Conservation (phyloP, 257 asterid species). For the Echium plantagineum region DNA sequence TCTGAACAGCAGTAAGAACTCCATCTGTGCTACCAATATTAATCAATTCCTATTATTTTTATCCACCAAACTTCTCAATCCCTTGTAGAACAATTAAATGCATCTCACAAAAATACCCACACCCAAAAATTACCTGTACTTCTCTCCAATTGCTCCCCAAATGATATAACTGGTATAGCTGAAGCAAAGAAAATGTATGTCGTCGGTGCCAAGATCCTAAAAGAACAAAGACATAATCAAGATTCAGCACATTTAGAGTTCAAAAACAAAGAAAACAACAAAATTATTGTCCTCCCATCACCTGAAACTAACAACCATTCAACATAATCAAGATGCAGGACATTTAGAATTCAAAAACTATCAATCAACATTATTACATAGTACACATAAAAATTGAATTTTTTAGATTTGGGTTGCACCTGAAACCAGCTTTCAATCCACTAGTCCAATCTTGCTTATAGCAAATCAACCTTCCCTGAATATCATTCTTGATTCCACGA, state of each 20-base stretch:
- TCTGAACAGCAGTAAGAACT: constrained; percentile 16
- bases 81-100: neutral
- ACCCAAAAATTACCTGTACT: neutral
- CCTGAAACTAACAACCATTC: too few relatives aligned
- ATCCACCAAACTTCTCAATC: neutral
- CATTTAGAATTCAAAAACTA: too few relatives aligned
- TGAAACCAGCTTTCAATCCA: neutral
- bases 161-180: neutral
- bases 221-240: too few relatives aligned
- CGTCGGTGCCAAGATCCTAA: neutral
- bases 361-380: too few relatives aligned
- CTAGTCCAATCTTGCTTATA: neutral
- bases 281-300: too few relatives aligned
- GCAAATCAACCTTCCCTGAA: neutral
- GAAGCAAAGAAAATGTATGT: neutral
- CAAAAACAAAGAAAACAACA: too few relatives aligned
- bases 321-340: too few relatives aligned
- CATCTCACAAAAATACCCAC: neutral
- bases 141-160: neutral
- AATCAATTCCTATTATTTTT: neutral
- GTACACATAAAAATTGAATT: too few relatives aligned
- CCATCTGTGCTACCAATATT: constrained; percentile 8
- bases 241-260: too few relatives aligned
- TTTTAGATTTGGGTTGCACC: too few relatives aligned
- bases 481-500: neutral